These are phyloP conservation scores for Pleurostoma richardsiae DNA, from an alignment of 2,329 filamentous ascomycete species.

Conservation along the genomic window DNA sequence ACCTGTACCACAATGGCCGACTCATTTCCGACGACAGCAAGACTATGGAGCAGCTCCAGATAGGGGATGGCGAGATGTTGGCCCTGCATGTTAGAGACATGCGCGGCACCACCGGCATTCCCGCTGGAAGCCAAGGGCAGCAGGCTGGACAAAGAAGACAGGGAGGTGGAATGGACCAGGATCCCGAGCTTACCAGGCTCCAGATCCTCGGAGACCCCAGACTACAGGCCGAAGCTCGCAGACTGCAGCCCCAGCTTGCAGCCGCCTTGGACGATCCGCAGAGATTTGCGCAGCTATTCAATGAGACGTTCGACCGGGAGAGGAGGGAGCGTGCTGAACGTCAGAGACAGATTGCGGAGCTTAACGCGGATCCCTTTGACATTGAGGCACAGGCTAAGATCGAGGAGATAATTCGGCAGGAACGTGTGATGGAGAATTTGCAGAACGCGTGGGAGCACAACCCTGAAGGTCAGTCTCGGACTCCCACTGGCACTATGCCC, in stretches of 20 bases:
- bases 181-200: constrained; percentile 78
- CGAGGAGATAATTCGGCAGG: constrained; percentile 94
- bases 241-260: constrained; percentile 71
- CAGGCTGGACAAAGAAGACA: constrained; percentile 21
- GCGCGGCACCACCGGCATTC: constrained; percentile 39
- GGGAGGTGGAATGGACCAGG: constrained; percentile 38
- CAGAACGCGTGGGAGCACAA: constrained; percentile 97
- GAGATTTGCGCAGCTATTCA: constrained; percentile 70
- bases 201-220: constrained; percentile 76
- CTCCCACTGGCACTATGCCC: no score
- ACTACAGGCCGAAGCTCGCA: constrained; percentile 64
- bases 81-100: constrained; percentile 72
- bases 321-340: constrained; percentile 70
- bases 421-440: constrained; percentile 89
- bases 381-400: constrained; percentile 86
- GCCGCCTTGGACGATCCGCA: constrained; percentile 69
- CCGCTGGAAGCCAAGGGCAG: constrained; percentile 24
- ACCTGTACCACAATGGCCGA: constrained; percentile 86
- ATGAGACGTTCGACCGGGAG: constrained; percentile 64
- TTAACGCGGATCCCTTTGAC: constrained; percentile 95
- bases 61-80: constrained; percentile 88
- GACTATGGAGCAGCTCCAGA: constrained; percentile 75
- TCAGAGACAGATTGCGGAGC: constrained; percentile 73
- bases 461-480: constrained; percentile 69
- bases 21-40: constrained; percentile 72